Base-by-base conservation (phyloP, 768 basidiomycete genomes). In the Agaricus sinodeliciosus region DNA sequence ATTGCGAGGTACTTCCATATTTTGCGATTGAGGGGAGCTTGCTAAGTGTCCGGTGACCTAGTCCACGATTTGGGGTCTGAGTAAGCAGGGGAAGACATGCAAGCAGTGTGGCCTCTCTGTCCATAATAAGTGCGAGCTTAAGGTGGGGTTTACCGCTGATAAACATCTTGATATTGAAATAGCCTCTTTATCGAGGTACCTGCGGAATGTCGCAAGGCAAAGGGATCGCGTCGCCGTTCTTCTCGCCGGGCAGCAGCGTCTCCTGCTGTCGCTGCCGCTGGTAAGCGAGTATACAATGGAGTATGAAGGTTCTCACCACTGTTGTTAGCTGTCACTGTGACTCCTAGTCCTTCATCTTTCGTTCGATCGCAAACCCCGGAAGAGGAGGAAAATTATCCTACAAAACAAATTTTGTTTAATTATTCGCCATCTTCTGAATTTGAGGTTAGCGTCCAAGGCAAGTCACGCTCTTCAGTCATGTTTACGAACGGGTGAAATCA, bases 1-100 rank as follows among this genome's bases (percentile, higher is more conserved):
- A 88, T 63, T 93, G 90, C 73, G 84, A 87, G 78, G 89, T 85
- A 42, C 44, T 27, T 39, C 49, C 13, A n/a, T 34, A 26, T 34
- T 19, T 18, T 19, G 16, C 5, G n/a, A 13, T 28, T 13, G 15
- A 28, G 9, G 19, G 44, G 34, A 37, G 31, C 43, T 43, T 53
- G 43, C 36, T 41, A 27, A 46, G 31, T 31, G 31, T 31, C 16
- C 57, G 49, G 50, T 51, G 45, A 59, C 43, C 28, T 54, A 91
- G 89, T 75, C 84, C 9, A 87, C 86, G 7, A 90, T 93, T 27
- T 92, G 90, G 90, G 91, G 90, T 8, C 70, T 92, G 41, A 86
- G 80, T 63, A 91, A 90, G 66, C 87, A 89, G 62, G 90, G 90
- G 31, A 92, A 90, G 70, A 89, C 85, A 5, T 92, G 90, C 70